Percentiles rank a stretch among this genome's conserved stretches.
Conservation (phyloP, 2,329 filamentous ascomycete genomes). For the Colletotrichum ledebouriae region DNA sequence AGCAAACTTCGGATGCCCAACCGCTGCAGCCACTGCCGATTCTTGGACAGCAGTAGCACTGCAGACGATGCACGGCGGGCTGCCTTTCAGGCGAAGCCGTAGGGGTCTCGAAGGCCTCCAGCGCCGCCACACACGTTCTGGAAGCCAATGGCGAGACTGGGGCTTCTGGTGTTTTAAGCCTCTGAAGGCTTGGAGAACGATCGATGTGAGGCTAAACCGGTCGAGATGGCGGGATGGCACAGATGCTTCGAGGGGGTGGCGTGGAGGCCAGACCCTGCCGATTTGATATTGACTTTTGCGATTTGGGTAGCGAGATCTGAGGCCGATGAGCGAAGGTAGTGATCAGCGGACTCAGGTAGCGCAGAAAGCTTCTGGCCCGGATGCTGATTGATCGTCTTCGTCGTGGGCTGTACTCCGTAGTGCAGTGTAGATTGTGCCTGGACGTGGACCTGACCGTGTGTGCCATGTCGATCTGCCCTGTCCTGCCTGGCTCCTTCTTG, state of each 20-base stretch:
- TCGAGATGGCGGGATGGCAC: slow-evolving; percentile 23
- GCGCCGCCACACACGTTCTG: slow-evolving; percentile 20
- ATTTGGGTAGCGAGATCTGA: slow-evolving; percentile 26
- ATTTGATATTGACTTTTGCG: slow-evolving; percentile 2
- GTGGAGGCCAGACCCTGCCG: slow-evolving; percentile 7
- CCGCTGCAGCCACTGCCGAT: slow-evolving; percentile 5
- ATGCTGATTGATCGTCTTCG: background rate
- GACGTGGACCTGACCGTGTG: no score
- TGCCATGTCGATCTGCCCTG: no score
- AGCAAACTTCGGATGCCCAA: slow-evolving; percentile 35
- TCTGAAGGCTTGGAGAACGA: slow-evolving; percentile 14
- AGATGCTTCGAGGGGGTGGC: slow-evolving; percentile 14
- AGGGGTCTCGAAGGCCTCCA: slow-evolving; percentile 30
- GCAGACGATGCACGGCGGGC: no score
- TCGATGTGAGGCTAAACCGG: slow-evolving; percentile 29
- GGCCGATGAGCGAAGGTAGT: slow-evolving; percentile 8
- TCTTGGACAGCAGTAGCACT: background rate
- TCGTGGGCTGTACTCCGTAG: no score
- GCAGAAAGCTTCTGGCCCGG: slow-evolving; percentile 18
- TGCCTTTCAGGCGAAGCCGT: background rate
- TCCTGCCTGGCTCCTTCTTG: background rate
- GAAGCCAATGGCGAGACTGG: slow-evolving; percentile 16
- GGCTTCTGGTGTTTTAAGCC: background rate
- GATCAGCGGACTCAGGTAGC: slow-evolving; percentile 27
- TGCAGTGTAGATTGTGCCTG: no score